These are phyloP conservation scores for Populus nigra DNA, from an alignment of 345 rosid species.

Conservation along the genomic window DNA sequence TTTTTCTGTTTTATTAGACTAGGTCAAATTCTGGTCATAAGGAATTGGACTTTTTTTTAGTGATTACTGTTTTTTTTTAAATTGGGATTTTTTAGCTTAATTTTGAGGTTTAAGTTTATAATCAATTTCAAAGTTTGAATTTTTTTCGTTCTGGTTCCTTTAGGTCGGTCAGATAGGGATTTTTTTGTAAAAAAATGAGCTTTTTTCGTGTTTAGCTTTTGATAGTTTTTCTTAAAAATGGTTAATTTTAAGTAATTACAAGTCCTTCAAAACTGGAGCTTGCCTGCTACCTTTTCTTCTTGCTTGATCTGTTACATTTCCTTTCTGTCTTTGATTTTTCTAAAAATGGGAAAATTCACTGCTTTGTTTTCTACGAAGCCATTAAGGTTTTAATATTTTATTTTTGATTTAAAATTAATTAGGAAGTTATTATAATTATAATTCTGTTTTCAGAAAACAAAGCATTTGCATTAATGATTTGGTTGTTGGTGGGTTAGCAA, in stretches of 20 bases:
- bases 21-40: conserved; percentile 17
- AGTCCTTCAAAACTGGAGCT: background rate
- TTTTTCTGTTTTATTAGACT: conserved; percentile 20
- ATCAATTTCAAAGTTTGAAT: background rate
- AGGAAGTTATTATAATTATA: background rate
- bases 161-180: conserved; percentile 22
- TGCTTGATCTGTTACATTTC: conserved; percentile 2
- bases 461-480: conserved; percentile 27
- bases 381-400: background rate
- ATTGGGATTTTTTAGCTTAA: background rate
- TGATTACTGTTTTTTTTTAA: background rate
- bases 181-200: background rate
- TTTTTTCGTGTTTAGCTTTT: background rate
- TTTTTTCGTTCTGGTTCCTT: background rate
- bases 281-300: background rate
- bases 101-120: conserved; percentile 5
- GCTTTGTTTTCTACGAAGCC: conserved; percentile 13
- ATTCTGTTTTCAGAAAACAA: conserved; percentile 22
- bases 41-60: background rate
- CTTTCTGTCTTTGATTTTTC: background rate
- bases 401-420: background rate
- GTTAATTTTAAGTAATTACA: background rate
- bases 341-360: conserved; percentile 26
- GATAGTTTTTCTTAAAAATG: conserved; percentile 9
- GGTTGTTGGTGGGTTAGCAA: conserved; percentile 38